Evolutionary conservation across 225 moss, liverwort and hornwort genomes (phyloP).

Genomic region (Sphagnum tenellum): DNA sequence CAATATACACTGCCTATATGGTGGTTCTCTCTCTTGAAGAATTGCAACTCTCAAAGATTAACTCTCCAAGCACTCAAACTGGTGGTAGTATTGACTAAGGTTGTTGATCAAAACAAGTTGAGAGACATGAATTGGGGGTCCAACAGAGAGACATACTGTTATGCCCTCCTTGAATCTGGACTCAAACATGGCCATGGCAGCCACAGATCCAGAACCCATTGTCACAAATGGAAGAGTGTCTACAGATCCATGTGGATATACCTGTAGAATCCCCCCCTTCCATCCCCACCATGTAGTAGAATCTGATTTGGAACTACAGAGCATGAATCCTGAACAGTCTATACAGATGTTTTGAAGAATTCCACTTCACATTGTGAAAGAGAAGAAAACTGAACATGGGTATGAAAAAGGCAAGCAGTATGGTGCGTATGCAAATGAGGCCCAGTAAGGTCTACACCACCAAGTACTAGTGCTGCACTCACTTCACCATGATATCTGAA

Average conservation of each 20-base stretch:
- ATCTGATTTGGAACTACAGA: too few species aligned
- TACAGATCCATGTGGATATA: slow-evolving; percentile 80
- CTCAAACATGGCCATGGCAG: slow-evolving; percentile 87
- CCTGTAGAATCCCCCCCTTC: slow-evolving; percentile 15
- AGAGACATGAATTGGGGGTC: too few species aligned
- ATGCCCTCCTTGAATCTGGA: slow-evolving; percentile 72
- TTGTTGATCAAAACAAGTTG: too few species aligned
- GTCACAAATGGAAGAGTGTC: slow-evolving; percentile 78
- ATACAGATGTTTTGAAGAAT: too few species aligned
- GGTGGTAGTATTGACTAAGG: too few species aligned
- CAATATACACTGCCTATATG: too few species aligned
- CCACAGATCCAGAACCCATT: slow-evolving; percentile 82
- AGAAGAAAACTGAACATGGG: not conserved
- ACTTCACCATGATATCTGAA: slow-evolving; percentile 67
- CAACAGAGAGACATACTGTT: slow-evolving; percentile 25
- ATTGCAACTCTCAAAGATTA: too few species aligned
- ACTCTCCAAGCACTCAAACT: too few species aligned
- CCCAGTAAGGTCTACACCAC: slow-evolving; percentile 82
- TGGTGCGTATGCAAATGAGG: slow-evolving; percentile 54
- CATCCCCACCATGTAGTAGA: not conserved
- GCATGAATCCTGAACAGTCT: too few species aligned
- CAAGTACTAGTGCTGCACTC: slow-evolving; percentile 88
- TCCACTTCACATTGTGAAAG: slow-evolving; percentile 1
- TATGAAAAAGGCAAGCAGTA: not conserved
- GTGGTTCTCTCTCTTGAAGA: too few species aligned